These are phyloP conservation scores for Russula sp. DNA, from an alignment of 768 basidiomycete genomes.

Conservation along the genomic window DNA sequence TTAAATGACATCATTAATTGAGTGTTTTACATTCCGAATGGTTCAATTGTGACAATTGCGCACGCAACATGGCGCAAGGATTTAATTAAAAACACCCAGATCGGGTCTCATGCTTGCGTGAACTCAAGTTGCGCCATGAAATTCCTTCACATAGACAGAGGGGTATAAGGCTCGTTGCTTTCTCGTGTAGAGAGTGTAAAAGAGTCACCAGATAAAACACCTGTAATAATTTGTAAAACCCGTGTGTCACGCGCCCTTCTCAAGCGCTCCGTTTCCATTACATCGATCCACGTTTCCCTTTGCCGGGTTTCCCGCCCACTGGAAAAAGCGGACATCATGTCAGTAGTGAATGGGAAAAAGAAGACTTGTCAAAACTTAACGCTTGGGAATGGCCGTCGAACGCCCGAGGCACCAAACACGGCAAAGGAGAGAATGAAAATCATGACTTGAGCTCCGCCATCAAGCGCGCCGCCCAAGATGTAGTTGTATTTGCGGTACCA, in stretches of 20 bases:
- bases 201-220: too few species aligned
- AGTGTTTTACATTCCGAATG: too few species aligned
- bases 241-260: slow-evolving; percentile 32
- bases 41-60: too few species aligned
- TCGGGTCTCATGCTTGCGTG: neutral
- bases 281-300: slow-evolving; percentile 56
- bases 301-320: slow-evolving; percentile 54
- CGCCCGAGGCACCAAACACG: slow-evolving; percentile 58
- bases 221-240: neutral
- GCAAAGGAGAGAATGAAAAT: slow-evolving; percentile 62
- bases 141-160: too few species aligned
- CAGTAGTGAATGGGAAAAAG: neutral
- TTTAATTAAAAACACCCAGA: neutral
- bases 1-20: too few species aligned
- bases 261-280: slow-evolving; percentile 56
- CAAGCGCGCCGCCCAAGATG: slow-evolving; percentile 61
- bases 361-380: slow-evolving; percentile 2
- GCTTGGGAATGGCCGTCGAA: slow-evolving; percentile 48
- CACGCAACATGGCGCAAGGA: neutral
- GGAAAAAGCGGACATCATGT: slow-evolving; percentile 1
- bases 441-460: slow-evolving; percentile 66
- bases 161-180: too few species aligned
- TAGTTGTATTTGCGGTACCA: slow-evolving; percentile 72
- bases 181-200: too few species aligned
- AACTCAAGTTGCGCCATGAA: too few species aligned